Evolutionary conservation across 441 rosid species (phyloP).

Genomic region (Pelargonium citronellum): DNA sequence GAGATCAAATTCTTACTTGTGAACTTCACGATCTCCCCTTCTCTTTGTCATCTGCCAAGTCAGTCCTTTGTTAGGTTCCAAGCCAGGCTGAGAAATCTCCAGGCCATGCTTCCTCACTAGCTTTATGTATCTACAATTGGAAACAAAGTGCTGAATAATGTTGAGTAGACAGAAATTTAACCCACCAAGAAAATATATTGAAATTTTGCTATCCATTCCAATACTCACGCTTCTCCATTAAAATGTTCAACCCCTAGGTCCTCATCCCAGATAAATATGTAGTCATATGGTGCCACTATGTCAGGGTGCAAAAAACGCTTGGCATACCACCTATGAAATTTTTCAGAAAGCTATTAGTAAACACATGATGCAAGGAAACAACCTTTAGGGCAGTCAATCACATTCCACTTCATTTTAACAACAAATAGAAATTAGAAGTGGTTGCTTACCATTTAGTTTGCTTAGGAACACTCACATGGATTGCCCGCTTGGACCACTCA

Average conservation of each 20-base stretch:
- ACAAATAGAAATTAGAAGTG: conserved; percentile 9
- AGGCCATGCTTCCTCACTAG: conserved; percentile 75
- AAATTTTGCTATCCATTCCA: not conserved
- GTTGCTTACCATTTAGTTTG: conserved; percentile 84
- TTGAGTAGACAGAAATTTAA: conserved; percentile 3
- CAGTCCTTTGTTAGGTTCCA: conserved; percentile 74
- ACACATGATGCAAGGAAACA: conserved; percentile 10
- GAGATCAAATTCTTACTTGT: conserved; percentile 50
- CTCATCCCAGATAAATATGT: conserved; percentile 97
- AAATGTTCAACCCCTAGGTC: conserved; percentile 93
- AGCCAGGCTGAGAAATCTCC: conserved; percentile 95
- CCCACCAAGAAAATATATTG: not conserved
- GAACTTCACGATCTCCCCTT: conserved; percentile 80
- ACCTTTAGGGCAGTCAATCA: not conserved
- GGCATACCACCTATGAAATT: conserved; percentile 82
- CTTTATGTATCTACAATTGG: conserved; percentile 53
- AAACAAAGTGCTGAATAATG: not conserved
- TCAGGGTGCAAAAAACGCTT: conserved; percentile 98
- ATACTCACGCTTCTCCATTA: conserved; percentile 75
- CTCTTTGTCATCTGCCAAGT: conserved; percentile 97
- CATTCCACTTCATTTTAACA: not conserved
- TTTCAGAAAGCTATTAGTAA: conserved; percentile 2
- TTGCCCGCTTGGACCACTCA: conserved; percentile 94
- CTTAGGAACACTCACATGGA: conserved; percentile 73
- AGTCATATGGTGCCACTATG: conserved; percentile 86